These are phyloP conservation scores for Myotisia sp. DNA, from an alignment of 2,329 filamentous ascomycete species.

Conservation along the genomic window DNA sequence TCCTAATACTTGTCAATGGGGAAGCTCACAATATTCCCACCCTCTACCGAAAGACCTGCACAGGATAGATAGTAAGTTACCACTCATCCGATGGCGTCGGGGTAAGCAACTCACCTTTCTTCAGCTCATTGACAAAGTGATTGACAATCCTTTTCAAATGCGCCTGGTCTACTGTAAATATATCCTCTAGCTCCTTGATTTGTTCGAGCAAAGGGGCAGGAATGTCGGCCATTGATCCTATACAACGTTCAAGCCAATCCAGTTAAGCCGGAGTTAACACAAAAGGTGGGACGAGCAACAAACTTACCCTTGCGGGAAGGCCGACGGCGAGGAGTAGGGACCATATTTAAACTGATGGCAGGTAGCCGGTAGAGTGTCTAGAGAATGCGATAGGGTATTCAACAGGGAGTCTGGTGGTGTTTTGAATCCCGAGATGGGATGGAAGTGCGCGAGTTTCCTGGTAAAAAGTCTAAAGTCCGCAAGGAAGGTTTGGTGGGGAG, in stretches of 20 bases:
- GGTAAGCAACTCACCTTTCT: slow-evolving; percentile 49
- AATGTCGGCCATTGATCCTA: slow-evolving; percentile 82
- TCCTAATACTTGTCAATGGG: neutral
- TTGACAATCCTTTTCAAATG: slow-evolving; percentile 83
- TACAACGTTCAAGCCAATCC: slow-evolving; percentile 1
- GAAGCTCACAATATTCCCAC: slow-evolving; percentile 72
- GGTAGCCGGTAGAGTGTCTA: neutral
- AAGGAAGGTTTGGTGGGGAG: too few relatives aligned
- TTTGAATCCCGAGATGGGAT: neutral
- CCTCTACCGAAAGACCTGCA: slow-evolving; percentile 71
- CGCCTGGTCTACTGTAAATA: slow-evolving; percentile 61
- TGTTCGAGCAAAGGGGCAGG: slow-evolving; percentile 69
- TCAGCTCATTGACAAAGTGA: slow-evolving; percentile 78
- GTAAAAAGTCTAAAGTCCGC: too few relatives aligned
- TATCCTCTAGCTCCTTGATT: slow-evolving; percentile 68
- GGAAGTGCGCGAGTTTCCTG: too few relatives aligned
- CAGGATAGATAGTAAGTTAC: too few relatives aligned
- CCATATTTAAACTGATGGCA: slow-evolving; percentile 36
- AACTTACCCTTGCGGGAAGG: slow-evolving; percentile 61
- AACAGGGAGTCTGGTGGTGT: neutral
- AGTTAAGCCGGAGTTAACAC: neutral
- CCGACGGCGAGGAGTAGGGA: slow-evolving; percentile 49
- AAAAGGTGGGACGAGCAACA: slow-evolving; percentile 15
- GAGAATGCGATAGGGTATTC: neutral
- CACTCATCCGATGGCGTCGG: too few relatives aligned